Evolutionary conservation across 1,284 basidiomycete genomes (phyloP).

Genomic region (Ceratobasidium sp.): DNA sequence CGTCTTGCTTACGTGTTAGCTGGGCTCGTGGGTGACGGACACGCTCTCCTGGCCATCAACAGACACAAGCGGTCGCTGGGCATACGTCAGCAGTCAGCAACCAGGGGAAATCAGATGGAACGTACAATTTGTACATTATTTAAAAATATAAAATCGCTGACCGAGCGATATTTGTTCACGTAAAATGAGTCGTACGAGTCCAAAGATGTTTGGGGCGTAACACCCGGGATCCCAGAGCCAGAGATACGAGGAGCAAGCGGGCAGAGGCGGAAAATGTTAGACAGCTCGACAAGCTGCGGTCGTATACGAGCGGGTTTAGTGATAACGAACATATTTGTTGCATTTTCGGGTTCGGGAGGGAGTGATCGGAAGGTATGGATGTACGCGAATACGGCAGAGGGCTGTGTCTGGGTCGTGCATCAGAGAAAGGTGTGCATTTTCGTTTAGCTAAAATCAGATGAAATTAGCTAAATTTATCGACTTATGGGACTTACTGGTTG

Average conservation of each 20-base stretch:
- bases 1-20: too few relatives aligned
- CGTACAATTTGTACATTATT: not conserved
- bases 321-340: slow-evolving; percentile 7
- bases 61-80: too few relatives aligned
- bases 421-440: too few relatives aligned
- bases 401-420: too few relatives aligned
- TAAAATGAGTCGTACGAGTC: slow-evolving; percentile 7
- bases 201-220: not conserved
- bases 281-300: not conserved
- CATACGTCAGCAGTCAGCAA: too few relatives aligned
- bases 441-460: too few relatives aligned
- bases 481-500: too few relatives aligned
- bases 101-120: too few relatives aligned
- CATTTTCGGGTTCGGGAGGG: not conserved
- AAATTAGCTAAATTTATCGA: too few relatives aligned
- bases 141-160: slow-evolving; percentile 1
- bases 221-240: not conserved
- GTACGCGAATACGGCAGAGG: not conserved
- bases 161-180: not conserved
- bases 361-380: not conserved
- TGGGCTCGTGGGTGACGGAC: too few relatives aligned
- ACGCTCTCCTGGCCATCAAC: too few relatives aligned
- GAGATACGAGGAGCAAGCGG: slow-evolving; percentile 2
- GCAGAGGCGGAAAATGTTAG: slow-evolving; percentile 1
- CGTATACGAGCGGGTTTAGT: not conserved